Evolutionary conservation across 805 yeast species (phyloP).

Genomic region (Cyberlindnera misumaiensis): DNA sequence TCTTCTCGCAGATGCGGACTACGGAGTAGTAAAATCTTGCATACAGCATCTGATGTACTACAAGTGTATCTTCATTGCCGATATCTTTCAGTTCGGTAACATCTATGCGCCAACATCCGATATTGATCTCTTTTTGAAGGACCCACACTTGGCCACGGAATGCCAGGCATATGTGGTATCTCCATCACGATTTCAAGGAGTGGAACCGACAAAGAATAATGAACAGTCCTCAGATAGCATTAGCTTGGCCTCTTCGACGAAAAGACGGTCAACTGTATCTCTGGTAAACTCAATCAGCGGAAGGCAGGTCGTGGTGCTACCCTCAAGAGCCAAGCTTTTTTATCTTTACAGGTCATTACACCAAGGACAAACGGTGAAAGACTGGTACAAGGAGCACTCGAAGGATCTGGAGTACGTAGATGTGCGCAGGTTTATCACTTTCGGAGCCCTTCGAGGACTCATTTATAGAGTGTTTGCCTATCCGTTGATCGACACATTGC

Average conservation of each 20-base stretch:
- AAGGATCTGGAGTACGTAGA: conserved; percentile 60
- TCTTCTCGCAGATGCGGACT: conserved; percentile 74
- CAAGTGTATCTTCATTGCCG: conserved; percentile 74
- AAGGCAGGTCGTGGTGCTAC: conserved; percentile 30
- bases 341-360: conserved; percentile 69
- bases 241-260: conserved; percentile 1
- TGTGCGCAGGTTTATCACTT: conserved; percentile 74
- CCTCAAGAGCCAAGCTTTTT: conserved; percentile 62
- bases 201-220: conserved; percentile 24
- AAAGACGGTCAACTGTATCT: conserved; percentile 10
- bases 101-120: conserved; percentile 84
- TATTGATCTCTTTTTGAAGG: conserved; percentile 60
- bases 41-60: conserved; percentile 89
- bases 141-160: conserved; percentile 61
- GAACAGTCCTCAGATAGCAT: not conserved
- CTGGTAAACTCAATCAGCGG: conserved; percentile 6
- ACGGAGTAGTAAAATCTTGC: conserved; percentile 71
- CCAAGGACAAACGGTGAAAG: conserved; percentile 69
- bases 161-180: conserved; percentile 78
- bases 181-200: conserved; percentile 27
- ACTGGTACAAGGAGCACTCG: conserved; percentile 73
- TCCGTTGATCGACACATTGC: conserved; percentile 36
- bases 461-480: conserved; percentile 75
- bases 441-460: conserved; percentile 77
- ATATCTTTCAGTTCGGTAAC: conserved; percentile 84